phyloP scores from a whole-genome alignment of 2,329 filamentous ascomycete species.

The Aspergillus tamarii region DNA sequence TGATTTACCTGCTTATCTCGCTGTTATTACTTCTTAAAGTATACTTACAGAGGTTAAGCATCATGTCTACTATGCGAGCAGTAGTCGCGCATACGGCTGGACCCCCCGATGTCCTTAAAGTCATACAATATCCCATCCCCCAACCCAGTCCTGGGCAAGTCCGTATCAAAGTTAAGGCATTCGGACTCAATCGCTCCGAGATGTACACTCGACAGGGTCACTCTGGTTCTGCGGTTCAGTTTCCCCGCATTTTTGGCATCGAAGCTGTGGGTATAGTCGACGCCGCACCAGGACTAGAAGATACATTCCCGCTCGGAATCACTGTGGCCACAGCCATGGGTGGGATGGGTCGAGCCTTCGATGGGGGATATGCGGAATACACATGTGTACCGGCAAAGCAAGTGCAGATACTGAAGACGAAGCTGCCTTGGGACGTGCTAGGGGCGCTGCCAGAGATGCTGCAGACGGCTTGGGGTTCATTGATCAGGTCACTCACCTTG shows the following conservation, averaged over 20 bases:
- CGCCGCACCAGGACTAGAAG: constrained; percentile 32
- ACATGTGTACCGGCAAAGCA: constrained; percentile 47
- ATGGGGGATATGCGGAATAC: constrained; percentile 57
- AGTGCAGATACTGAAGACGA: constrained; percentile 41
- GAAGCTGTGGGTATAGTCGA: constrained; percentile 50
- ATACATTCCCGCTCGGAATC: constrained; percentile 43
- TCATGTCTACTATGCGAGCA: constrained; percentile 48
- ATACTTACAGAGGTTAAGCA: neutral
- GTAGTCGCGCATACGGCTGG: constrained; percentile 47
- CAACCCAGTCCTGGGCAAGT: constrained; percentile 41
- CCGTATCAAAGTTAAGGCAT: constrained; percentile 48
- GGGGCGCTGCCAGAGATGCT: constrained; percentile 57
- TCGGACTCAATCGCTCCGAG: constrained; percentile 53
- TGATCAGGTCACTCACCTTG: constrained; percentile 46
- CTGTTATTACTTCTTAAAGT: neutral
- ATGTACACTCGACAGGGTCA: constrained; percentile 53
- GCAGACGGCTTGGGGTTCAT: constrained; percentile 53
- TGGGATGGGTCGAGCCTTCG: constrained; percentile 51
- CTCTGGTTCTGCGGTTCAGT: constrained; percentile 40
- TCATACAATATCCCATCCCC: constrained; percentile 45
- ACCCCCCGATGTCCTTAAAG: constrained; percentile 43
- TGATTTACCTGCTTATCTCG: neutral
- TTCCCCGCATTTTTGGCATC: constrained; percentile 52
- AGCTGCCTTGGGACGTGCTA: constrained; percentile 47
- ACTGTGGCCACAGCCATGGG: constrained; percentile 55